These are phyloP conservation scores for Suillus cothurnatus DNA, from an alignment of 768 basidiomycete species.

Conservation along the genomic window DNA sequence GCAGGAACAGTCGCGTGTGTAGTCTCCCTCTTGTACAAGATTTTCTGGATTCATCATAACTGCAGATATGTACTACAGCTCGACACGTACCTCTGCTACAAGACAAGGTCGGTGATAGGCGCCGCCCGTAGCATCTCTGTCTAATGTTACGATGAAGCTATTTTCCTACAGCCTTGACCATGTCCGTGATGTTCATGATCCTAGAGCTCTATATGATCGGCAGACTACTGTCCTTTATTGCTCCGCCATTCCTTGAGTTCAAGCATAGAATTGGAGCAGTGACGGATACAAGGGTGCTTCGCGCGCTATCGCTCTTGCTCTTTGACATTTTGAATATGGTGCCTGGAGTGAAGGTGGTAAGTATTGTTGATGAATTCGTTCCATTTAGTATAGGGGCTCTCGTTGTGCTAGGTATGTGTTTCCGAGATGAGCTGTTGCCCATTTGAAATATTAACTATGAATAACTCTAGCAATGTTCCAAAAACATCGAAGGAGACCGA, in stretches of 20 bases:
- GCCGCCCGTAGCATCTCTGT: not conserved
- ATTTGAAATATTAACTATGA: not conserved
- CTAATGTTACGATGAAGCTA: conserved; percentile 32
- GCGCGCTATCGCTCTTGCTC: conserved; percentile 42
- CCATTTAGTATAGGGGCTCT: conserved; percentile 45
- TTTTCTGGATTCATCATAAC: not conserved
- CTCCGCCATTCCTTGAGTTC: conserved; percentile 22
- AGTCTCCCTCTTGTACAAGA: not conserved
- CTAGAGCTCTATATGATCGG: conserved; percentile 41
- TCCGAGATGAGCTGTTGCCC: not conserved
- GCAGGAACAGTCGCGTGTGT: conserved; percentile 38
- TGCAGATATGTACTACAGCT: conserved; percentile 25
- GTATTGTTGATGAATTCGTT: conserved; percentile 41
- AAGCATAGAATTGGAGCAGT: conserved; percentile 22
- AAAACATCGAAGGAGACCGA: not conserved
- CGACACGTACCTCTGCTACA: conserved; percentile 33
- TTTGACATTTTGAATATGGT: conserved; percentile 45
- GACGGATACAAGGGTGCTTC: conserved; percentile 33
- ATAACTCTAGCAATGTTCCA: conserved; percentile 12
- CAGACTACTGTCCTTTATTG: conserved; percentile 34
- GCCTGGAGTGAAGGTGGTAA: conserved; percentile 37
- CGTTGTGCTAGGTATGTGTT: conserved; percentile 41
- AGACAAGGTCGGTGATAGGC: conserved; percentile 8
- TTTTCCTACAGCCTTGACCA: conserved; percentile 39
- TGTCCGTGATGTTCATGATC: conserved; percentile 36